phyloP scores from a whole-genome alignment of 108 stramenopile species.

The Skeletonema potamos region DNA sequence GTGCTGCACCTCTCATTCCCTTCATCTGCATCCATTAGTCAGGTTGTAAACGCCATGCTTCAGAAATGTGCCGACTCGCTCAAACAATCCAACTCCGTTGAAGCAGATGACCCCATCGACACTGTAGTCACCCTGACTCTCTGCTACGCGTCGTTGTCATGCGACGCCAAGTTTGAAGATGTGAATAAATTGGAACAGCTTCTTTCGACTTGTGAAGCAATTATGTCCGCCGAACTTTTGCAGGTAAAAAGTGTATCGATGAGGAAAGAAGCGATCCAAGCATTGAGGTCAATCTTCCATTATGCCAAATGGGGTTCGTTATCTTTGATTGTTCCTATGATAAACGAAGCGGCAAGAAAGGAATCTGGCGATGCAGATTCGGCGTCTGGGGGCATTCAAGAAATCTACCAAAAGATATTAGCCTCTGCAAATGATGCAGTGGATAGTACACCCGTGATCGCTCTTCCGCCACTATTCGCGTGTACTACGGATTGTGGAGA shows the following conservation, averaged over 20 bases:
- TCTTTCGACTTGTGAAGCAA: slow-evolving; percentile 6
- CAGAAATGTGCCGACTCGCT: slow-evolving; percentile 14
- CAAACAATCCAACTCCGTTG: background rate
- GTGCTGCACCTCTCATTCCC: slow-evolving; percentile 61
- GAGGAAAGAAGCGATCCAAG: slow-evolving; percentile 48
- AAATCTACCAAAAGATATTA: slow-evolving; percentile 33
- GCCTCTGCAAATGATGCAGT: slow-evolving; percentile 48
- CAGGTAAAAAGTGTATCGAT: slow-evolving; percentile 12
- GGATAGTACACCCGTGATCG: slow-evolving; percentile 58
- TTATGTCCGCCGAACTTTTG: slow-evolving; percentile 28
- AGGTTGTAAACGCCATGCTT: slow-evolving; percentile 44
- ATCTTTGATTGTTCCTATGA: slow-evolving; percentile 36
- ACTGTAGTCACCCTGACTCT: slow-evolving; percentile 24
- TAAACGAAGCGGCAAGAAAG: slow-evolving; percentile 7
- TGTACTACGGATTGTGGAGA: slow-evolving; percentile 36
- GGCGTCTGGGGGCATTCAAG: slow-evolving; percentile 8
- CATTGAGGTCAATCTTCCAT: slow-evolving; percentile 61
- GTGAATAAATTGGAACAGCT: slow-evolving; percentile 19
- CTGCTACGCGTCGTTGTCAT: slow-evolving; percentile 68
- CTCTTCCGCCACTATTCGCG: slow-evolving; percentile 65
- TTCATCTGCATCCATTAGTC: background rate
- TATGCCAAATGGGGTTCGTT: slow-evolving; percentile 64
- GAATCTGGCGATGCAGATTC: background rate
- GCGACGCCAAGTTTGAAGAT: slow-evolving; percentile 47
- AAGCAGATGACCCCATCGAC: background rate